phyloP scores from a whole-genome alignment of 192 early-diverging fungal species.

The Podila horticola region DNA sequence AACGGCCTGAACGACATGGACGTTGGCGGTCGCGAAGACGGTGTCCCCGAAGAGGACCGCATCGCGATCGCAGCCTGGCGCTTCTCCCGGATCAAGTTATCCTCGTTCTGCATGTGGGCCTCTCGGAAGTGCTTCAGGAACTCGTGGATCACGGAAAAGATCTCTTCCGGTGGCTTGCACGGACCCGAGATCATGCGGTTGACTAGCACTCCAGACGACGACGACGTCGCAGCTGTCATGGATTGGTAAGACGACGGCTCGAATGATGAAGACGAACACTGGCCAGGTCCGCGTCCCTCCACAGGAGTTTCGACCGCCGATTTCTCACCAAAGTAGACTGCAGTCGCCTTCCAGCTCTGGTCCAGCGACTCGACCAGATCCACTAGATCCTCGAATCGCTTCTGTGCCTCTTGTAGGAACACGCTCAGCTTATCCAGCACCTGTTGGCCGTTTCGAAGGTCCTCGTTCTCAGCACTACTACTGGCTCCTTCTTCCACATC shows the following conservation, averaged over 20 bases:
- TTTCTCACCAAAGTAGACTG: slow-evolving; percentile 48
- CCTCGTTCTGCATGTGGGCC: slow-evolving; percentile 47
- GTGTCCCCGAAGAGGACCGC: neutral
- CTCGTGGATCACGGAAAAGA: slow-evolving; percentile 41
- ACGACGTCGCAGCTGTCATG: neutral
- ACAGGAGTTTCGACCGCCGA: slow-evolving; percentile 9
- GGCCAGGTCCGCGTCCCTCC: neutral
- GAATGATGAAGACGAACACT: neutral
- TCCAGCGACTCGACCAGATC: slow-evolving; percentile 30
- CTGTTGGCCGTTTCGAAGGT: neutral
- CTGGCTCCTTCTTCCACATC: neutral
- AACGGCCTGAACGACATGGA: too few species aligned
- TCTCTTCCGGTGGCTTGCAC: slow-evolving; percentile 45
- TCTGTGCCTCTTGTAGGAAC: slow-evolving; percentile 35
- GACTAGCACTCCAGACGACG: slow-evolving; percentile 17
- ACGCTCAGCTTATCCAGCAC: slow-evolving; percentile 26
- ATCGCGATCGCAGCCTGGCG: slow-evolving; percentile 24
- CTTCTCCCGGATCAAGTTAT: slow-evolving; percentile 19
- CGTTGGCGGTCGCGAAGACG: too few species aligned
- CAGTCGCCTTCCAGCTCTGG: slow-evolving; percentile 38
- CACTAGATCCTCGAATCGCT: slow-evolving; percentile 28
- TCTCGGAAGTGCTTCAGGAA: slow-evolving; percentile 43
- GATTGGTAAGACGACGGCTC: neutral
- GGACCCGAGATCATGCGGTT: slow-evolving; percentile 24
- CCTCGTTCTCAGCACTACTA: neutral